Conservation (phyloP, 352 stramenopile species). For the Globisporangium nagaii region DNA sequence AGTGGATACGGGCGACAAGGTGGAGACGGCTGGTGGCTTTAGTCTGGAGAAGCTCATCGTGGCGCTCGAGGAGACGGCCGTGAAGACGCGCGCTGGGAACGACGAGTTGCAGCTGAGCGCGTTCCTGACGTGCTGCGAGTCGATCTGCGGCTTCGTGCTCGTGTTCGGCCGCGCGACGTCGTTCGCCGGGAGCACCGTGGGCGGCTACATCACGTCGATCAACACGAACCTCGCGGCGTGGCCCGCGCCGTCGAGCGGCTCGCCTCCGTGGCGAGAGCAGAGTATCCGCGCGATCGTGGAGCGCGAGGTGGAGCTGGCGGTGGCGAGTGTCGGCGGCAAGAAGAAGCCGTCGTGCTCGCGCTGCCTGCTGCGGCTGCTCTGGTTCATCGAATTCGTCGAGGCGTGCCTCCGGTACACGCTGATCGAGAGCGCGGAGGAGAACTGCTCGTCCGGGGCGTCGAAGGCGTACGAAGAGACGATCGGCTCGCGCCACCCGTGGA, state of each 20-base stretch:
- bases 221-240: slow-evolving; percentile 51
- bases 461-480: slow-evolving; percentile 84
- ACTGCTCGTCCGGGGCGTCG: slow-evolving; percentile 49
- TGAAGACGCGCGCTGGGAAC: slow-evolving; percentile 27
- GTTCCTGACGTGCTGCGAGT: slow-evolving; percentile 52
- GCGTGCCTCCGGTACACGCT: slow-evolving; percentile 64
- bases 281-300: slow-evolving; percentile 54
- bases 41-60: slow-evolving; percentile 45
- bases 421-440: slow-evolving; percentile 61
- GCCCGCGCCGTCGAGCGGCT: slow-evolving; percentile 14
- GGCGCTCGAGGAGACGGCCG: slow-evolving; percentile 25
- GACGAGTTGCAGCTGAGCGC: slow-evolving; percentile 33
- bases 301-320: slow-evolving; percentile 53
- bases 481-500: slow-evolving; percentile 72
- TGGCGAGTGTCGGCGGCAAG: slow-evolving; percentile 66
- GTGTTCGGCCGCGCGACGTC: slow-evolving; percentile 78
- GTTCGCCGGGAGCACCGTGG: slow-evolving; percentile 73
- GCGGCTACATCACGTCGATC: slow-evolving; percentile 69
- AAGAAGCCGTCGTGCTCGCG: slow-evolving; percentile 78
- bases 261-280: slow-evolving; percentile 39
- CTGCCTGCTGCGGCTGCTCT: slow-evolving; percentile 66
- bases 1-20: slow-evolving; percentile 46
- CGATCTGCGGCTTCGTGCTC: slow-evolving; percentile 66
- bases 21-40: slow-evolving; percentile 23
- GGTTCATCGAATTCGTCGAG: slow-evolving; percentile 84